A percentile compares a stretch with the other conserved stretches of the same genome.
phyloP scores from a whole-genome alignment of 2,329 filamentous ascomycete species.

The Microsporum ferrugineum region DNA sequence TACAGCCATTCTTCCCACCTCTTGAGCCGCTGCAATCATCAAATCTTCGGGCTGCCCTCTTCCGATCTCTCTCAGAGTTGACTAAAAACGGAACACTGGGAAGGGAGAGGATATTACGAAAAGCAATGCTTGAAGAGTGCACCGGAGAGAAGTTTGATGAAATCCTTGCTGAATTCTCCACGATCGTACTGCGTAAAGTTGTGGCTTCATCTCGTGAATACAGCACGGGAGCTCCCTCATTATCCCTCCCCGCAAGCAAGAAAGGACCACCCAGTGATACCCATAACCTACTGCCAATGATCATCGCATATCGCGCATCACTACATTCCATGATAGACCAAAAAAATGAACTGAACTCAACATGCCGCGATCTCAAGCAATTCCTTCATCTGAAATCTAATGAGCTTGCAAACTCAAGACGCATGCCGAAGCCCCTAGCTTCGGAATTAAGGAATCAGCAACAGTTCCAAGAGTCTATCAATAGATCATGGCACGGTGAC shows the following conservation, averaged over 20 bases:
- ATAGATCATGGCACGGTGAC: conserved; percentile 66
- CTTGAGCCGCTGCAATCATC: conserved; percentile 81
- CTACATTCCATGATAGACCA: conserved; percentile 48
- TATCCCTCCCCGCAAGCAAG: conserved; percentile 42
- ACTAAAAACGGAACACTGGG: conserved; percentile 81
- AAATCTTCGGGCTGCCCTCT: conserved; percentile 74
- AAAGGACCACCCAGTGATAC: conserved; percentile 25
- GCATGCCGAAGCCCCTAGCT: conserved; percentile 11
- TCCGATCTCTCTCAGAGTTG: conserved; percentile 66
- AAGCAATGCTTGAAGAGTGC: conserved; percentile 95
- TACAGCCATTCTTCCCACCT: conserved; percentile 82
- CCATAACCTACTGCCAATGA: conserved; percentile 47
- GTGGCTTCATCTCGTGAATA: conserved; percentile 23
- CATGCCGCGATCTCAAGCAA: conserved; percentile 53
- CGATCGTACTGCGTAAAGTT: conserved; percentile 63
- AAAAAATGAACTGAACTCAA: conserved; percentile 48
- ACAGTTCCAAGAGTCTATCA: conserved; percentile 47
- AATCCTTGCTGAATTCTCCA: conserved; percentile 71
- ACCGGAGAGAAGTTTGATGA: conserved; percentile 85
- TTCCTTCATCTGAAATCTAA: conserved; percentile 53
- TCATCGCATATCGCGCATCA: conserved; percentile 61
- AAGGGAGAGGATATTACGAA: conserved; percentile 67
- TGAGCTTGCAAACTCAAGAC: conserved; percentile 33
- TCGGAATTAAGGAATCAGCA: conserved; percentile 10
- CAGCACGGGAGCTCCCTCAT: conserved; percentile 10